Evolutionary conservation across 2,329 filamentous ascomycete genomes (phyloP).

Genomic region (Fusarium decemcellulare): DNA sequence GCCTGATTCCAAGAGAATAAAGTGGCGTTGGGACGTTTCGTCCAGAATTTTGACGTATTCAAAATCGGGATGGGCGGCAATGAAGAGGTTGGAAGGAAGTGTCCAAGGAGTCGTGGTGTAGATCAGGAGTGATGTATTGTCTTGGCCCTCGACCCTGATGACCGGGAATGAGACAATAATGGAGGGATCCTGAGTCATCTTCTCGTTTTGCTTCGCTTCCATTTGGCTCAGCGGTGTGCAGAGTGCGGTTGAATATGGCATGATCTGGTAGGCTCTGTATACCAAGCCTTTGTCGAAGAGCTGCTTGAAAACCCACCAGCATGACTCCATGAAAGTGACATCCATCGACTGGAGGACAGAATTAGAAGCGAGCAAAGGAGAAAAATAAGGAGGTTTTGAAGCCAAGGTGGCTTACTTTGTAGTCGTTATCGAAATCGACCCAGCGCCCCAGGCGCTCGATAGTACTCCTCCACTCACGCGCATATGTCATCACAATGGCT

Average conservation of each 20-base stretch:
- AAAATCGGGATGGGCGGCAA: constrained; percentile 82
- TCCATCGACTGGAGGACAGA: constrained; percentile 74
- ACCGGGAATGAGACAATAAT: constrained; percentile 81
- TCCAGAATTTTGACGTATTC: constrained; percentile 84
- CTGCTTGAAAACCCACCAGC: constrained; percentile 85
- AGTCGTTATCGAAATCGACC: constrained; percentile 87
- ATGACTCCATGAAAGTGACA: constrained; percentile 80
- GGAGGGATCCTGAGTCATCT: constrained; percentile 81
- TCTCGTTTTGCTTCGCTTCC: constrained; percentile 82
- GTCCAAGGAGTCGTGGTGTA: constrained; percentile 85
- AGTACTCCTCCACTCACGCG: constrained; percentile 83
- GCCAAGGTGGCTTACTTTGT: constrained; percentile 66
- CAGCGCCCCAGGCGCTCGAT: constrained; percentile 80
- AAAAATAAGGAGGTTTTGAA: background rate
- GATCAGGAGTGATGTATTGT: constrained; percentile 69
- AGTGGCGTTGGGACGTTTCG: constrained; percentile 75
- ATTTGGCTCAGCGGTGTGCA: constrained; percentile 83
- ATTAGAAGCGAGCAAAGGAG: background rate
- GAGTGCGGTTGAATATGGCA: constrained; percentile 83
- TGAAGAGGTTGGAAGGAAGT: constrained; percentile 80
- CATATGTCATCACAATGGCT: constrained; percentile 89
- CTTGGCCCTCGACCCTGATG: constrained; percentile 70
- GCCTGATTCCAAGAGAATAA: constrained; percentile 77
- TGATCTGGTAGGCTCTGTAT: constrained; percentile 80
- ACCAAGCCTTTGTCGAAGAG: constrained; percentile 80